Evolutionary conservation across 2,329 filamentous ascomycete genomes (phyloP).

Genomic region (Aspergillus felis): DNA sequence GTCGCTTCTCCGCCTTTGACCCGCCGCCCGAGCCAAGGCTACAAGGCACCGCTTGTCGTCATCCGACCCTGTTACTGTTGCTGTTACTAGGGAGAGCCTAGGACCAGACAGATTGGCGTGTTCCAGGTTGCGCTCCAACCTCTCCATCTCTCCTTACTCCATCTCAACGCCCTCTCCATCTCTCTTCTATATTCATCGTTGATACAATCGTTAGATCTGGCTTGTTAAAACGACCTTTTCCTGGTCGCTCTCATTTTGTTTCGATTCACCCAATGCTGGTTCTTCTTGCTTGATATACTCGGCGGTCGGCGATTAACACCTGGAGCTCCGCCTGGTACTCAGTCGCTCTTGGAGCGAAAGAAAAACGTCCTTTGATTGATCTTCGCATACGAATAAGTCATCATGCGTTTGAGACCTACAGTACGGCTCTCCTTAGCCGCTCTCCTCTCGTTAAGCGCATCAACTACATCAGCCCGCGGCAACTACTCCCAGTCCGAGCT

Average conservation of each 20-base stretch:
- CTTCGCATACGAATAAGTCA: slow-evolving; percentile 10
- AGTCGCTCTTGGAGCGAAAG: not conserved
- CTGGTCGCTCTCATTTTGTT: not conserved
- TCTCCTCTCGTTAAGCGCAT: slow-evolving; percentile 22
- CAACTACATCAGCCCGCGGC: slow-evolving; percentile 20
- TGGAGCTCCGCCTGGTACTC: not conserved
- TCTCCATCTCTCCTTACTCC: not conserved
- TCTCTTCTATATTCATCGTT: not conserved
- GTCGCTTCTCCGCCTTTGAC: not conserved
- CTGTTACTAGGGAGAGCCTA: too few relatives aligned
- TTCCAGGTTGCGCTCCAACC: not conserved
- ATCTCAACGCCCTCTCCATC: not conserved
- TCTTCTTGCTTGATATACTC: not conserved
- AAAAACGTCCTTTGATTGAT: not conserved
- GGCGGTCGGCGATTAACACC: not conserved
- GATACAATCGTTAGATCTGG: not conserved
- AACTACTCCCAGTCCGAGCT: slow-evolving; percentile 60
- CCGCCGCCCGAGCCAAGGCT: not conserved
- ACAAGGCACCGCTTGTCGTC: not conserved
- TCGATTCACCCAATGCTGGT: not conserved
- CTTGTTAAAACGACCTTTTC: not conserved
- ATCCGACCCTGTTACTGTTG: not conserved
- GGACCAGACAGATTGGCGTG: not conserved
- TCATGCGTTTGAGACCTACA: slow-evolving; percentile 24
- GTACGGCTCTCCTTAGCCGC: slow-evolving; percentile 22